Percentiles rank a stretch among this genome's conserved stretches.
Conservation (phyloP, 768 basidiomycete genomes). For the Leccinellum luteum region DNA sequence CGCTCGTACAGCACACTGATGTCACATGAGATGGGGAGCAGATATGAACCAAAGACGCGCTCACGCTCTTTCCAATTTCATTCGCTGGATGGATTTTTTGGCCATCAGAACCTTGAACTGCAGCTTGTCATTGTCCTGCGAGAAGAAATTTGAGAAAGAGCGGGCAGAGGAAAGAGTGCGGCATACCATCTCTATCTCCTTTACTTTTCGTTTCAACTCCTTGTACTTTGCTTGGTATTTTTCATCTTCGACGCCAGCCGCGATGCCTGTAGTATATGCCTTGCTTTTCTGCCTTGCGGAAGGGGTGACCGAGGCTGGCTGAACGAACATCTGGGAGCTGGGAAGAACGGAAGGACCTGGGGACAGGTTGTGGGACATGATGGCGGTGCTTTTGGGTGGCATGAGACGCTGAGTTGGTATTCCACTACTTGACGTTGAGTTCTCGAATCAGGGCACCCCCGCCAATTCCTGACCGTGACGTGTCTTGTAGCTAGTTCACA, state of each 20-base stretch:
- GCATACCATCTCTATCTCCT: slow-evolving; percentile 79
- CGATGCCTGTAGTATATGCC: slow-evolving; percentile 55
- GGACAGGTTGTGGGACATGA: slow-evolving; percentile 68
- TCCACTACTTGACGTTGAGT: slow-evolving; percentile 31
- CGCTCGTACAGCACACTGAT: slow-evolving; percentile 76
- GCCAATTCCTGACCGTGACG: slow-evolving; percentile 8
- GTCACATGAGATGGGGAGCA: slow-evolving; percentile 25
- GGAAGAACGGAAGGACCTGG: slow-evolving; percentile 48
- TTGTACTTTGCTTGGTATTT: slow-evolving; percentile 89
- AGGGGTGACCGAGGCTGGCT: slow-evolving; percentile 27
- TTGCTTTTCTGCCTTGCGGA: slow-evolving; percentile 48
- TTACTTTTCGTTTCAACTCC: slow-evolving; percentile 84
- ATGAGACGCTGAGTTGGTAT: slow-evolving; percentile 29
- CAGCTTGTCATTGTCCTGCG: slow-evolving; percentile 86
- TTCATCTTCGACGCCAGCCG: slow-evolving; percentile 78
- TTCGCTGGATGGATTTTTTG: slow-evolving; percentile 79
- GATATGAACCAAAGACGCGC: slow-evolving; percentile 35
- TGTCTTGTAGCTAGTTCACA: slow-evolving; percentile 7
- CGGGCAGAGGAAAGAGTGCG: background rate
- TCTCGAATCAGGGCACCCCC: slow-evolving; percentile 17
- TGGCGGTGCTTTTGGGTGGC: slow-evolving; percentile 37
- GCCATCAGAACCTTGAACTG: slow-evolving; percentile 77
- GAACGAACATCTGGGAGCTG: slow-evolving; percentile 35
- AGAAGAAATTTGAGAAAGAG: slow-evolving; percentile 4
- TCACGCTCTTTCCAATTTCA: slow-evolving; percentile 87